These are phyloP conservation scores for Fallopia convolvulus DNA, from an alignment of 148 eudicot genomes.

Conservation along the genomic window DNA sequence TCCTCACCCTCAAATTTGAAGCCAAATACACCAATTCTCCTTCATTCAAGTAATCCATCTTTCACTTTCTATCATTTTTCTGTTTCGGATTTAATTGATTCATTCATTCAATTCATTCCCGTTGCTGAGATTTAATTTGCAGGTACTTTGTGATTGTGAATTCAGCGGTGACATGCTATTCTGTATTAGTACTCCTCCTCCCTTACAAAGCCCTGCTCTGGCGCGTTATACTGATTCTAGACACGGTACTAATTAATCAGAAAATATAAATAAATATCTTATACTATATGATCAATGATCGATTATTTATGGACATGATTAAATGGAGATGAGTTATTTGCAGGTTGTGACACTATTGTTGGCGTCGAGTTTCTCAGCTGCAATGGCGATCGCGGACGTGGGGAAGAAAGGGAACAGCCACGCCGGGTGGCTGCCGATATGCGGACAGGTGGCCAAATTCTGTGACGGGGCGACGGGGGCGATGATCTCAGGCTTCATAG, in stretches of 20 bases:
- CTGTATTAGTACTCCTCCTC: constrained; percentile 21
- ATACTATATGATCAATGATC: too few species aligned
- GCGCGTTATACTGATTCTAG: constrained; percentile 26
- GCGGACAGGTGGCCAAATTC: constrained; percentile 72
- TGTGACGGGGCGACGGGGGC: constrained; percentile 53
- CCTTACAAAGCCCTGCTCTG: constrained; percentile 30
- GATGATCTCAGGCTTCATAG: constrained; percentile 46
- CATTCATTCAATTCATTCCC: background rate
- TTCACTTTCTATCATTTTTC: too few species aligned
- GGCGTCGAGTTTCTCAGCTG: constrained; percentile 61
- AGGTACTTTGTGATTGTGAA: constrained; percentile 29
- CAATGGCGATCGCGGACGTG: constrained; percentile 64
- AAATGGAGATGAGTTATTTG: background rate
- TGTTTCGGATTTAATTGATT: background rate
- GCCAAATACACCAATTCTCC: constrained; percentile 72
- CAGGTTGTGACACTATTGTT: constrained; percentile 50
- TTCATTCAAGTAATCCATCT: constrained; percentile 42
- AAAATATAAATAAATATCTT: background rate
- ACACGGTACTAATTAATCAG: constrained; percentile 17
- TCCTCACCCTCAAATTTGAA: constrained; percentile 49
- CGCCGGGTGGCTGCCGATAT: constrained; percentile 91
- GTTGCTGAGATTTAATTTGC: background rate
- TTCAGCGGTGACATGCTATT: constrained; percentile 25
- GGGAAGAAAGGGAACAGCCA: constrained; percentile 67
- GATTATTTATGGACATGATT: background rate